Evolutionary conservation across 768 basidiomycete species (phyloP), one percentile per base, ranked within the genome.

Genomic region (Termitomyces sp.): DNA sequence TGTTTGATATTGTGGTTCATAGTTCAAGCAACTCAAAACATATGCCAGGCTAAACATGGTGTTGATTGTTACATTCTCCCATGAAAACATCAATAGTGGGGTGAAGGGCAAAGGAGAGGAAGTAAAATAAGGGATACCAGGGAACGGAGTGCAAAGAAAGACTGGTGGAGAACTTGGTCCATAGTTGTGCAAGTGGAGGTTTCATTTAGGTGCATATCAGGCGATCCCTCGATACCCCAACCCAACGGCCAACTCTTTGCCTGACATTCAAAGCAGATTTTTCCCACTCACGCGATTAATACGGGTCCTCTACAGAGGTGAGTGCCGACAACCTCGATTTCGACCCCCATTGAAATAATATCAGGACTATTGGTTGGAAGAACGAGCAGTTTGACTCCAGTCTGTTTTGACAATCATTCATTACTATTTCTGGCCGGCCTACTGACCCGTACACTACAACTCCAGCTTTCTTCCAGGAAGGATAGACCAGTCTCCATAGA

Each of bases 171-270:
- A 25, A 25, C 20, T 25, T 25, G 20, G 20, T 25, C 20, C 20
- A 25, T 25, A 25, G 20, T 25, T 25, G 20, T 25, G 20, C 20
- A 25, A 25, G 20, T 25, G 20, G 20, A 25, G 3, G 57, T 45
- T 47, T 34, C 57, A 59, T 57, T 25, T 58, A 65, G 60, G 48
- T 46, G 29, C 54, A 43, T 60, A 62, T 60, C 53, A 60, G 47
- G 29, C 34, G 56, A 34, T 53, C 20, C 37, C 38, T 50, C 5
- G 15, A 56, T 31, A 20, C n/a, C 20, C 20, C 20, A 25, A 25
- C 20, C 9, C 8, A 20, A 38, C 14, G 31, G 14, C 12, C n/a
- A 20, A 12, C n/a, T 14, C 12, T 6, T 52, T 20, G 37, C 36
- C n/a, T 14, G 36, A 50, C 31, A 50, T 25, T 25, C 20, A 25